Base-by-base conservation (phyloP, 176 grass and related monocot species). In the Cocos nucifera region DNA sequence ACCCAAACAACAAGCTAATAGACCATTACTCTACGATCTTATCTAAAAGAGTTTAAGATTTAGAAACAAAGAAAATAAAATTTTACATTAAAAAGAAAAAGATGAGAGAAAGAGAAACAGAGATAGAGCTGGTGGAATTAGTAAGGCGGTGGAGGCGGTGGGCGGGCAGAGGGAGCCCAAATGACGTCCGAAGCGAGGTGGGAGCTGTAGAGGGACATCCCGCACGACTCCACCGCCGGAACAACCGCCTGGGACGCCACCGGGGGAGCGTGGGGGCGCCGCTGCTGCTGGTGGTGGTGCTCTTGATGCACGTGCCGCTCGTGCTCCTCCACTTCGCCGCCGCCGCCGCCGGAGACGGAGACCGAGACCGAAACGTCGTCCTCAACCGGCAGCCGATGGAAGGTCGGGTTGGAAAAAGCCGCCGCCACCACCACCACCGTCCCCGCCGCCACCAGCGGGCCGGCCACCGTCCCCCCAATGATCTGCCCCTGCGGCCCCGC, bases 401-500 rank as follows among this genome's bases (percentile, higher is more conserved):
- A 98, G 20, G 88, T 89, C 17, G 94, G 88, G 61, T 86, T 93
- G 6, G 80, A 82, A 78, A 98, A 93, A 5, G 79, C 85, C 0
- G 94, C 94, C 0, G 82, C 79, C 54, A 98, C 82, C 57, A 98
- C 32, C 23, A 89, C 77, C 21, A 98, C 79, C 17, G 64, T 86
- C 12, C 88, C 77, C 2, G 84, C 84, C 18, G 94, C 84, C 63
- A 89, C 56, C 50, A 98, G 75, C 22, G 85, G 84, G 22, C 94
- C 94, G 0, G 54, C 79, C 0, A 89, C 79, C 39, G 82, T 77
- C 22, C 94, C 94, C 6, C 94, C 94, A 62, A 98, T 66, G 65
- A 98, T 64, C 79, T 89, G 94, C 32, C 94, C 94, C 66, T 98
- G 94, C 51, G 85, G 84, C 0, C 94, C 94, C 0, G 94, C 79